Percentiles rank a stretch among this genome's conserved stretches.
Conservation (phyloP, 257 asterid genomes). For the Buddleja alternifolia region DNA sequence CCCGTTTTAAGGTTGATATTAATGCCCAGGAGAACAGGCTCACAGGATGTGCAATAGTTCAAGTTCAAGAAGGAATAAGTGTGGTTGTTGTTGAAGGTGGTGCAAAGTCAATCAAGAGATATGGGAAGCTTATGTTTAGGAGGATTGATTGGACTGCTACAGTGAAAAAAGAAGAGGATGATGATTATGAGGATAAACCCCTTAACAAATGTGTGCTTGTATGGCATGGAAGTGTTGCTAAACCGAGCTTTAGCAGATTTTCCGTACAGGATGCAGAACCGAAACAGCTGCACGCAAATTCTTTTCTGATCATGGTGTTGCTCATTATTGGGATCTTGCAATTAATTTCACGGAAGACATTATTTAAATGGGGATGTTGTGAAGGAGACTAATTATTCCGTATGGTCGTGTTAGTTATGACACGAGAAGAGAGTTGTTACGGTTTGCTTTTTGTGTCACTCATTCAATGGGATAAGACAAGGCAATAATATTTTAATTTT, state of each 20-base stretch:
- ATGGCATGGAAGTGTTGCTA: slow-evolving; percentile 91
- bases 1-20: slow-evolving; percentile 83
- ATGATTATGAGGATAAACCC: slow-evolving; percentile 57
- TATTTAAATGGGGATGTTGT: neutral
- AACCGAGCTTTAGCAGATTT: slow-evolving; percentile 61
- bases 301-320: slow-evolving; percentile 79
- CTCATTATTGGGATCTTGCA: slow-evolving; percentile 90
- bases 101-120: slow-evolving; percentile 79
- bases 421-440: too few relatives aligned
- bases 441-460: too few relatives aligned
- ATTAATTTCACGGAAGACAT: slow-evolving; percentile 69
- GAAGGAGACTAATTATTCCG: too few relatives aligned
- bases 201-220: slow-evolving; percentile 77
- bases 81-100: slow-evolving; percentile 96
- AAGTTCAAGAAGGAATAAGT: slow-evolving; percentile 65
- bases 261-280: slow-evolving; percentile 74
- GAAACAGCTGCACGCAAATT: slow-evolving; percentile 81
- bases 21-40: slow-evolving; percentile 89
- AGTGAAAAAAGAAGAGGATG: slow-evolving; percentile 60
- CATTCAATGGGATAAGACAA: too few relatives aligned
- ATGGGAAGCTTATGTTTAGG: slow-evolving; percentile 87
- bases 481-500: too few relatives aligned
- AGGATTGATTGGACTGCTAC: slow-evolving; percentile 88
- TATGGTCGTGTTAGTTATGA: too few relatives aligned
- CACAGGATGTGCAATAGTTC: slow-evolving; percentile 80